These are phyloP conservation scores for Hordeum vulgare DNA, from an alignment of 176 grass and related monocot genomes.

Conservation along the genomic window MorexV3_pseudomolecules_assembly NC_058524.1:214668220-214668719, in stretches of 20 bases:
- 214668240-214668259: not conserved
- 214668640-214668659: too few species aligned
- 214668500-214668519: not conserved
- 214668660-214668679: too few species aligned
- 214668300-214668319: not conserved
- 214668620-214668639: too few species aligned
- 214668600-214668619: not conserved
- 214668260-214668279: not conserved
- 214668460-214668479: not conserved
- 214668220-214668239: not conserved
- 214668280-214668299: not conserved
- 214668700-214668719: too few species aligned
- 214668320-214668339: not conserved
- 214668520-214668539: not conserved
- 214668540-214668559: not conserved
- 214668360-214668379: not conserved
- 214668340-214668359: not conserved
- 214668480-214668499: not conserved
- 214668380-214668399: not conserved
- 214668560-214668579: not conserved
- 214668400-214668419: not conserved
- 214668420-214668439: not conserved
- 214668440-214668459: not conserved
- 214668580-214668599: not conserved
- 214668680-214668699: too few species aligned